A percentile compares a stretch with the other conserved stretches of the same genome.
Evolutionary conservation across 1,284 basidiomycete genomes (phyloP).

Genomic region (Tetrapyrgos nigripes): DNA sequence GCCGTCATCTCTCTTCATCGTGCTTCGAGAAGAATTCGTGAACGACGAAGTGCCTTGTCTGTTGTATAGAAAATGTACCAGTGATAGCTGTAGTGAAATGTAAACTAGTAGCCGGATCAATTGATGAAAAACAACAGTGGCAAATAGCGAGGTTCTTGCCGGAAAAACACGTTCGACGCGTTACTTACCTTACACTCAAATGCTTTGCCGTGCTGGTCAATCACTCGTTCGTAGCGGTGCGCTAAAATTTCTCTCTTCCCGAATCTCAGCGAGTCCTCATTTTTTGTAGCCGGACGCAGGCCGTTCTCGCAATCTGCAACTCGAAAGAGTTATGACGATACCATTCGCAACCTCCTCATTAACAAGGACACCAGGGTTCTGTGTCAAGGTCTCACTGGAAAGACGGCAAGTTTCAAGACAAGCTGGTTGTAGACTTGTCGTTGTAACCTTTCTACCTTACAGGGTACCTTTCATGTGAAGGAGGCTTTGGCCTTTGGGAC

Average conservation of each 20-base stretch:
- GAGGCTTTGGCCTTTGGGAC: conserved; percentile 97
- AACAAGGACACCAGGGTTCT: conserved; percentile 96
- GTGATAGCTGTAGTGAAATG: neutral
- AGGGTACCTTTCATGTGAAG: conserved; percentile 98
- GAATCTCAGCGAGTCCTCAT: neutral
- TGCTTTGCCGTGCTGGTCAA: conserved; percentile 68
- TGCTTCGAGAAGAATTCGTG: conserved; percentile 71
- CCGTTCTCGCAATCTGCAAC: conserved; percentile 80
- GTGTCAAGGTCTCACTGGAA: conserved; percentile 95
- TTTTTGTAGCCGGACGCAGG: conserved; percentile 66
- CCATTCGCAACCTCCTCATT: conserved; percentile 91
- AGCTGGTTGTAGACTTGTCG: neutral
- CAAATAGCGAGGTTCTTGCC: conserved; percentile 10
- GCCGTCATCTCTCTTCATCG: conserved; percentile 70
- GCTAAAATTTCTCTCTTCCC: conserved; percentile 20
- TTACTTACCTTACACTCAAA: conserved; percentile 30
- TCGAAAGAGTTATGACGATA: conserved; percentile 84
- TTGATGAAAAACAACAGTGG: neutral
- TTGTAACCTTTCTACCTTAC: conserved; percentile 10
- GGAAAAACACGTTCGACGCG: conserved; percentile 2
- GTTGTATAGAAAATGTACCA: neutral
- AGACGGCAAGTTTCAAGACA: conserved; percentile 73
- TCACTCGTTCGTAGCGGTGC: conserved; percentile 59
- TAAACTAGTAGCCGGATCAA: neutral
- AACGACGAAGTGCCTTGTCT: conserved; percentile 57